phyloP scores from a whole-genome alignment of 768 basidiomycete species.

The Lactarius evosmus region DNA sequence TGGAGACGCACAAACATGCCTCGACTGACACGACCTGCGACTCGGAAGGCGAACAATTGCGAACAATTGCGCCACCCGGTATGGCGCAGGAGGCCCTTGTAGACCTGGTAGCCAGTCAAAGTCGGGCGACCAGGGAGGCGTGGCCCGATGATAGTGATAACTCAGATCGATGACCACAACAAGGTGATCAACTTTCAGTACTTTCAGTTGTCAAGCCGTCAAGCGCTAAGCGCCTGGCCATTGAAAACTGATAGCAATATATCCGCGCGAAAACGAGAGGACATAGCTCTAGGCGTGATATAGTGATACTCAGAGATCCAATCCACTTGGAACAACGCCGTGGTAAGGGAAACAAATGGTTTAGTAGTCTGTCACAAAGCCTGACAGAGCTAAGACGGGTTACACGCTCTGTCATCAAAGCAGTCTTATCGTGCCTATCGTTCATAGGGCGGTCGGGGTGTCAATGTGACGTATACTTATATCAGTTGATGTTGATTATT shows the following conservation, averaged over 20 bases:
- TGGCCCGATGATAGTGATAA: background rate
- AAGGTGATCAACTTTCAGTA: background rate
- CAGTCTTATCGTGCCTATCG: background rate
- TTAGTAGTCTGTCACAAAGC: background rate
- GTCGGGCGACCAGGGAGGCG: too few species aligned
- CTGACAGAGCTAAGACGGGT: background rate
- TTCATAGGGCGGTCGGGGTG: background rate
- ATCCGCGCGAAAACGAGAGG: background rate
- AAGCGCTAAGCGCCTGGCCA: background rate
- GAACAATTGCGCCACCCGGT: background rate
- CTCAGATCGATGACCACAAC: background rate
- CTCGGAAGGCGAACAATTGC: background rate
- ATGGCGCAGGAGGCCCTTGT: background rate
- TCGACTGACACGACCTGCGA: background rate
- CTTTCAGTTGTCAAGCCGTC: too few species aligned
- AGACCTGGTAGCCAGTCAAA: background rate
- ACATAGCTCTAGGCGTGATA: background rate
- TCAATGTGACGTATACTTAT: background rate
- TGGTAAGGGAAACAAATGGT: background rate
- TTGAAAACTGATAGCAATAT: background rate
- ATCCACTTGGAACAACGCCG: background rate
- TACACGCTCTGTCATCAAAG: background rate
- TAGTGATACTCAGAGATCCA: too few species aligned
- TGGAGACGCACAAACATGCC: background rate
- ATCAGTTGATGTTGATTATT: constrained; percentile 6